Evolutionary conservation across 2,329 filamentous ascomycete genomes (phyloP).

Genomic region (Diaporthe sp.): DNA sequence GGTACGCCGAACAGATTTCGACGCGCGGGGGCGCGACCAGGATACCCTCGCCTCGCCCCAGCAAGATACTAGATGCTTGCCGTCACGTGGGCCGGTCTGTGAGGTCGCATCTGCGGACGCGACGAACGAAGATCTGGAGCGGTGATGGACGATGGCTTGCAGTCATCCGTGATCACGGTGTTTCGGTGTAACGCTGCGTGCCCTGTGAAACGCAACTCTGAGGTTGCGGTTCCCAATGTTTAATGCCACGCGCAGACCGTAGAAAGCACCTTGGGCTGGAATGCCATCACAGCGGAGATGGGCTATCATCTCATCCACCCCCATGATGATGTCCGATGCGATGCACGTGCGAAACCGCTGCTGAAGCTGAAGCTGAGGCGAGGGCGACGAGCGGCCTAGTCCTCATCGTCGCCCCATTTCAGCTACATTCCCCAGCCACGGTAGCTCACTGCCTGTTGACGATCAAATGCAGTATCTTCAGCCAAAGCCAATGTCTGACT

Average conservation of each 20-base stretch:
- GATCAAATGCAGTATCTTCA: background rate
- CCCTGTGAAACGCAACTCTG: slow-evolving; percentile 28
- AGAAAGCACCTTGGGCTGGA: background rate
- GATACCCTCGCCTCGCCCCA: slow-evolving; percentile 4
- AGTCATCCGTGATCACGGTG: slow-evolving; percentile 30
- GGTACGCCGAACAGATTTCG: slow-evolving; percentile 6
- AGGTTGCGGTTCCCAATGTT: slow-evolving; percentile 15
- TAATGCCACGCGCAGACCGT: slow-evolving; percentile 7
- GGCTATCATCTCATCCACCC: slow-evolving; percentile 18
- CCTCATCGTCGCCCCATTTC: slow-evolving; percentile 10
- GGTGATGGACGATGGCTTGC: slow-evolving; percentile 32
- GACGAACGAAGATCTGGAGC: slow-evolving; percentile 26
- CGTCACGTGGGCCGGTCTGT: slow-evolving; percentile 32
- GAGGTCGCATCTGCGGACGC: slow-evolving; percentile 23
- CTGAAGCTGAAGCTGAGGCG: slow-evolving; percentile 22
- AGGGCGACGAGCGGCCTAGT: slow-evolving; percentile 3
- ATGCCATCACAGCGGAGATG: background rate
- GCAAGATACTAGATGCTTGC: slow-evolving; percentile 19
- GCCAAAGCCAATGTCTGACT: slow-evolving; percentile 1
- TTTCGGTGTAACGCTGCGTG: slow-evolving; percentile 25
- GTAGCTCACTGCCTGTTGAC: slow-evolving; percentile 1
- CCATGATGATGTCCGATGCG: slow-evolving; percentile 26
- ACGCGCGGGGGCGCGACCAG: slow-evolving; percentile 6
- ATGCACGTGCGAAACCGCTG: slow-evolving; percentile 17
- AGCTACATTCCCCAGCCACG: slow-evolving; percentile 19